Evolutionary conservation across 768 basidiomycete genomes (phyloP), one percentile per base, ranked within the genome.

Genomic region (Macrolepiota dolichaula): DNA sequence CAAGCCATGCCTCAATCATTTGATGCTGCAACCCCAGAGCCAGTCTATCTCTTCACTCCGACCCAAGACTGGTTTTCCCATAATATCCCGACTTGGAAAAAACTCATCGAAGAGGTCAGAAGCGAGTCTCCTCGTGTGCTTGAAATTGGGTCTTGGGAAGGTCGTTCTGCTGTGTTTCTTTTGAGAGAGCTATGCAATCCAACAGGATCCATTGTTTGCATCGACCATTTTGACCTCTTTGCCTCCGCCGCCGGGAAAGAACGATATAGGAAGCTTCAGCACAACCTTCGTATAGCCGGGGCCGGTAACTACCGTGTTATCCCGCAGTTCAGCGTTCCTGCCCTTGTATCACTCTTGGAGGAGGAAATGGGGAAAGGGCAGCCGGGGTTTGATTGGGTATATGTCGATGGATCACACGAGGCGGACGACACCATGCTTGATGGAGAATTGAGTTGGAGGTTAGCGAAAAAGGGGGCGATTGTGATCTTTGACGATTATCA

Each of bases 121-220:
- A 10, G 25, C 5, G 29, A 32, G 1, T 64, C 66, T 1, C 83
- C 85, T 11, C 77, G 83, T 17, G 77, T 72, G 1, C 78, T 85
- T 13, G 85, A 85, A 67, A 81, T 86, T 15, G 84, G 85, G 7
- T 83, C 81, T 17, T 86, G 83, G 83, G 85, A 85, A 69, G 85
- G 84, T n/a, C 78, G 84, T 38, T 86, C 85, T 0, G 84, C 82
- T 24, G 77, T 83, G 25, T 85, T 83, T 70, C 72, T 84, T 53
- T 71, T 83, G 36, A 75, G 68, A n/a, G 74, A 78, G 32, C 76
- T 85, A 50, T 82, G 81, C 68, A 67, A 69, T 11, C 59, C 68
- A 1, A 70, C 69, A n/a, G 79, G 81, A 1, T 77, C 79, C 51
- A 68, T 86, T 17, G 74, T 81, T 38, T 85, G 82, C 65, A 77